Percentiles rank a stretch among this genome's conserved stretches.
phyloP scores from a whole-genome alignment of 2,329 filamentous ascomycete species.

The Volutella citrinella region DNA sequence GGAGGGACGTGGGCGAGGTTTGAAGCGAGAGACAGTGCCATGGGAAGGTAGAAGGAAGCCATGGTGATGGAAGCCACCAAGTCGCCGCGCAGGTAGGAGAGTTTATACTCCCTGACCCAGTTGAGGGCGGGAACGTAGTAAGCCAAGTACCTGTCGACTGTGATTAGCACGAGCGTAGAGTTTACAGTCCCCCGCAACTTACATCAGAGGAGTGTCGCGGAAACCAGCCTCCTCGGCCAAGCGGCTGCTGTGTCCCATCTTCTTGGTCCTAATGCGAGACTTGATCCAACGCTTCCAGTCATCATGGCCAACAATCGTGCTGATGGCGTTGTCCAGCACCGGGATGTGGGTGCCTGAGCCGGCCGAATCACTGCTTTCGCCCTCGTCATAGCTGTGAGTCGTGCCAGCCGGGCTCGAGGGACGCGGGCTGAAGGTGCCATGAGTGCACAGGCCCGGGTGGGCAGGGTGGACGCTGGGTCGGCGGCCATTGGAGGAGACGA shows the following conservation, averaged over 20 bases:
- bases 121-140: conserved; percentile 92
- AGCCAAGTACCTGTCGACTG: conserved; percentile 66
- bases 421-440: conserved; percentile 75
- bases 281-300: conserved; percentile 51
- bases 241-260: conserved; percentile 69
- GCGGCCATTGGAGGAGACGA: conserved; percentile 27
- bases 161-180: conserved; percentile 16
- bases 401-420: conserved; percentile 47
- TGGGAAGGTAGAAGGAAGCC: conserved; percentile 97
- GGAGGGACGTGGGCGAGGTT: conserved; percentile 92
- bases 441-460: conserved; percentile 56
- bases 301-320: conserved; percentile 36
- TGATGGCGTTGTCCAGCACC: conserved; percentile 37
- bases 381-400: conserved; percentile 27
- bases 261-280: conserved; percentile 55
- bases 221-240: conserved; percentile 73
- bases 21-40: conserved; percentile 88
- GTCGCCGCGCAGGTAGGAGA: conserved; percentile 80
- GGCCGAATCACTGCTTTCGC: conserved; percentile 29
- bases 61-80: conserved; percentile 88
- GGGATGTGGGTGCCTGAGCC: conserved; percentile 31
- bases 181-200: conserved; percentile 30
- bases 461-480: conserved; percentile 27
- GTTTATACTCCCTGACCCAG: conserved; percentile 86
- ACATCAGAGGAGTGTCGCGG: conserved; percentile 72